Evolutionary conservation across 495 filamentous ascomycete species (phyloP).

Genomic region (Aspergillus steynii): DNA sequence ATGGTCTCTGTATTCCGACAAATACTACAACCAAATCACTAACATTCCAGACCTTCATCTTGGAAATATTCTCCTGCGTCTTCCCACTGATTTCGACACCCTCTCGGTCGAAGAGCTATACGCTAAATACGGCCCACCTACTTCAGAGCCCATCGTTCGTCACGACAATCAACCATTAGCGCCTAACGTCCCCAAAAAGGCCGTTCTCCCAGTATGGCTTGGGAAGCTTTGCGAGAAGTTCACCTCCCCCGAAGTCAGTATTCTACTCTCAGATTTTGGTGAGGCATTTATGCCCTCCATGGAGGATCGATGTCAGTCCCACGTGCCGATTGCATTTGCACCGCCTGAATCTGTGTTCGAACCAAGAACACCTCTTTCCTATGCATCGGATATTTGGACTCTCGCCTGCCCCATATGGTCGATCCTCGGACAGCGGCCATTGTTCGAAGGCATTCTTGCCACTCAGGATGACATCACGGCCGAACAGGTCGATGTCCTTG

Average conservation of each 20-base stretch:
- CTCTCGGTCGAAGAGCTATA: conserved; percentile 28
- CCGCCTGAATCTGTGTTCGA: conserved; percentile 36
- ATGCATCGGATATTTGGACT: conserved; percentile 39
- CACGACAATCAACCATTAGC: conserved; percentile 28
- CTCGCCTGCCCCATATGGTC: conserved; percentile 36
- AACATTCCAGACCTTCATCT: conserved; percentile 25
- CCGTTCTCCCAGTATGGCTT: conserved; percentile 29
- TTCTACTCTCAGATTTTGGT: conserved; percentile 42
- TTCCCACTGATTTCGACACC: conserved; percentile 17
- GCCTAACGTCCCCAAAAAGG: conserved; percentile 23
- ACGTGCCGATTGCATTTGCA: conserved; percentile 28
- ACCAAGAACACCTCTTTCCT: conserved; percentile 29
- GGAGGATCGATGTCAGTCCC: conserved; percentile 28
- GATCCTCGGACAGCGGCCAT: conserved; percentile 23
- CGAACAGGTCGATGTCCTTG: conserved; percentile 39
- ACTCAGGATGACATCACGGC: conserved; percentile 36
- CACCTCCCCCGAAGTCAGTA: conserved; percentile 24
- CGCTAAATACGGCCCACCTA: conserved; percentile 25
- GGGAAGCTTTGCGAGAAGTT: conserved; percentile 30
- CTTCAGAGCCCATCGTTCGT: conserved; percentile 22
- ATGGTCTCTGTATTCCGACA: background rate
- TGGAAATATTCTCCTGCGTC: conserved; percentile 31
- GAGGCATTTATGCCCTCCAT: conserved; percentile 31
- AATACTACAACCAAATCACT: background rate
- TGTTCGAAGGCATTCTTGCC: conserved; percentile 22